Base-by-base conservation (phyloP, 208 protist genomes). In the Entamoeba dispar region DNA sequence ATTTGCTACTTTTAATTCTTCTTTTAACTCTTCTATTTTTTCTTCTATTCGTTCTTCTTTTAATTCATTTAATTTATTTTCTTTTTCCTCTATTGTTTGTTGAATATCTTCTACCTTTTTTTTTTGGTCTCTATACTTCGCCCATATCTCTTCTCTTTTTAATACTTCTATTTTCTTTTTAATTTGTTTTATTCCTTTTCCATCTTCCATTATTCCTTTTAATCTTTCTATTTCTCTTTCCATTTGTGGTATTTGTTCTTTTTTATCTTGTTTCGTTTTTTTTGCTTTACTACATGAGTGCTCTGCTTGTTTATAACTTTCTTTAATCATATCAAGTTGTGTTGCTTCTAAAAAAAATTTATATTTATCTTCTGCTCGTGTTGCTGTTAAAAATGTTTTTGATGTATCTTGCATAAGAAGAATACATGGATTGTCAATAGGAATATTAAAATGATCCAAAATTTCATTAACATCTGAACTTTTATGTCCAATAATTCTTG, bases 401-500 rank as follows among this genome's bases (percentile, higher is more conserved):
- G 43, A 51, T 19, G 90, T 92, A 14, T 92, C 90, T 92, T 92
- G 90, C 49, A 50, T 92, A 19, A 92, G 17, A 14, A 92, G 14
- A 43, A 92, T 50, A 92, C 90, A 92, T 51, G 90, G 90, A n/a
- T 92, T 92, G 19, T 92, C 90, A 50, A 92, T 92, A 43, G 34
- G 43, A 19, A 92, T 51, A 92, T 92, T 92, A 14, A 92, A 51
- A 92, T 92, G 34, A 27, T 51, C 34, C 14, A 92, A 31, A 50
- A 92, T 92, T 92, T 50, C 43, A 77, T 77, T 77, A 22, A 77
- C 17, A 77, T 77, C 61, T 7, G 61, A 77, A 7, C 17, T 77
- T 34, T 77, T 77, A 38, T 34, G 17, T 77, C 61, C 61, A 38
- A 77, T 12, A 34, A 27, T 2, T 34, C n/a, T 10, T 77, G 61